phyloP scores from a whole-genome alignment of 768 basidiomycete genomes.

The Mycena amicta region DNA sequence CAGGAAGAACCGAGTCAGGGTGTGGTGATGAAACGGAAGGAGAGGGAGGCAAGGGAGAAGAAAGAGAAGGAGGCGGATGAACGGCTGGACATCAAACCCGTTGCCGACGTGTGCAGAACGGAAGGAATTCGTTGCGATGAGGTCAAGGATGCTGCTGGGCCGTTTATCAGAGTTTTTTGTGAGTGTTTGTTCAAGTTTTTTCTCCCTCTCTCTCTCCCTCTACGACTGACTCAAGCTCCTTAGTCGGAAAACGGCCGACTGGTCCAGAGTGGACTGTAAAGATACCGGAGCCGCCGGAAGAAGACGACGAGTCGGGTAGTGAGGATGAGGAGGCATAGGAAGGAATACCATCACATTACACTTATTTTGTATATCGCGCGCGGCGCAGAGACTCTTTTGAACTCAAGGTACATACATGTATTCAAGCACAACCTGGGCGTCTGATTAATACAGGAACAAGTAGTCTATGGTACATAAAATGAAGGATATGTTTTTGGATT shows the following conservation, averaged over 20 bases:
- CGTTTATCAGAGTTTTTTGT: constrained; percentile 19
- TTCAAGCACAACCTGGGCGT: no score
- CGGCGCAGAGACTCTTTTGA: no score
- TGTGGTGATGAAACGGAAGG: background rate
- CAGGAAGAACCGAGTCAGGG: background rate
- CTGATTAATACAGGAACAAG: no score
- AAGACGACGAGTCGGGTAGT: background rate
- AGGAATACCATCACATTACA: no score
- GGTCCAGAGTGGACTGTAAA: background rate
- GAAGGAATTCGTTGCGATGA: constrained; percentile 6
- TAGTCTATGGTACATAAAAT: no score
- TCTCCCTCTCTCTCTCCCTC: no score
- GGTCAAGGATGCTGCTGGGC: background rate
- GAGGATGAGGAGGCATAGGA: background rate
- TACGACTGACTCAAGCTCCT: background rate
- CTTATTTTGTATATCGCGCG: no score
- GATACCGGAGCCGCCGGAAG: background rate
- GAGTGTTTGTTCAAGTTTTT: background rate
- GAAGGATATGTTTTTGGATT: no score
- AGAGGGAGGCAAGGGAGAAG: background rate
- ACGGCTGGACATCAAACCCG: constrained; percentile 7
- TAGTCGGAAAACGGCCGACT: constrained; percentile 10
- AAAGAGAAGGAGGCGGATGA: background rate
- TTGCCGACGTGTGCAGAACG: constrained; percentile 8
- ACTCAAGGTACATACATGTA: no score